Evolutionary conservation across 176 grass and related monocot species (phyloP), one percentile per base, ranked within the genome.

Genomic region (Cymbopogon citratus): DNA sequence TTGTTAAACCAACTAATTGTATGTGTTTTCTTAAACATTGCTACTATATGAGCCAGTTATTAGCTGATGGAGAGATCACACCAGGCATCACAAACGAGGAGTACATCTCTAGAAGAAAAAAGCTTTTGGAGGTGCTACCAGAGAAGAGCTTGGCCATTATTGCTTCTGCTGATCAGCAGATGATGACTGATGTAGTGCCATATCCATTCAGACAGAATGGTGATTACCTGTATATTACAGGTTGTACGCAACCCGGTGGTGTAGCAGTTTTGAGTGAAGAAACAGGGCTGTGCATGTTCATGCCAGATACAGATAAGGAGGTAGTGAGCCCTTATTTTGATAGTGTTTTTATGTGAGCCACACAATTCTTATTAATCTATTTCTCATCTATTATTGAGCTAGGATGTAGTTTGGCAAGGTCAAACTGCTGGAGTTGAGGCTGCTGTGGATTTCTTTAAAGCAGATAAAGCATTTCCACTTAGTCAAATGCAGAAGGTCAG

Each of bases 131-230:
- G 83, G 84, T 76, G 66, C 80, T 98, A 18, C 95, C 92, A 8
- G 88, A 86, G 54, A 92, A 87, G 77, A 95, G 92, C 90, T 68
- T 95, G 78, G 95, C 95, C 11, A 91, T 98, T 43, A 78, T 95
- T 87, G 92, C 88, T 19, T 95, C 95, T 69, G 87, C 92, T 34
- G 88, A 90, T 25, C 84, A 93, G 69, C 91, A 98, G 75, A 95
- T 98, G 95, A 98, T 98, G 95, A 98, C 95, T 12, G 85, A 95
- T 81, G 88, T 98, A 79, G 95, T 95, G 29, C 92, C 95, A 26
- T 98, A 98, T 77, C 63, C 92, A 71, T 98, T 88, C 84, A 84
- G 95, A 82, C 95, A 98, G 84, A 90, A 89, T 89, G 87, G 88
- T 46, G 88, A 98, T 80, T 98, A 88, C 74, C 84, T 89, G 43